A percentile compares a stretch with the other conserved stretches of the same genome.
Conservation (phyloP, 2,329 filamentous ascomycete genomes). For the Pyrenophora tritici-repentis region DNA sequence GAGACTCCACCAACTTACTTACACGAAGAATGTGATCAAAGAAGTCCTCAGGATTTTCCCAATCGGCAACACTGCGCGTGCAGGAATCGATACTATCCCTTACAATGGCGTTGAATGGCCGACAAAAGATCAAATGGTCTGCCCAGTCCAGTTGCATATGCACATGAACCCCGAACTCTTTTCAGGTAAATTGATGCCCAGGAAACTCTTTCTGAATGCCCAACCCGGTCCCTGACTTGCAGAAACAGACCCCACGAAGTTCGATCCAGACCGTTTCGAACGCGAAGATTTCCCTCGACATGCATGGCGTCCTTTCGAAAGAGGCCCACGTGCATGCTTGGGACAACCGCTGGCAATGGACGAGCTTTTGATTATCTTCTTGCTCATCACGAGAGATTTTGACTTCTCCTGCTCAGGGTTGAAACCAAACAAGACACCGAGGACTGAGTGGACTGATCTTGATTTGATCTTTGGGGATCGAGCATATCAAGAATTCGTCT, state of each 20-base stretch:
- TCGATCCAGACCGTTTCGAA: slow-evolving; percentile 45
- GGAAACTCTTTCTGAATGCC: not conserved
- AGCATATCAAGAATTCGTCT: slow-evolving; percentile 38
- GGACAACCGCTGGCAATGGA: slow-evolving; percentile 61
- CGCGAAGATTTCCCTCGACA: slow-evolving; percentile 51
- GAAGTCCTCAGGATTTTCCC: slow-evolving; percentile 60
- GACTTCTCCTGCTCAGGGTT: slow-evolving; percentile 49
- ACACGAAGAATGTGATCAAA: slow-evolving; percentile 59
- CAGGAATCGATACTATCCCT: slow-evolving; percentile 42
- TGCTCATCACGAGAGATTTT: slow-evolving; percentile 56
- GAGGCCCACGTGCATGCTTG: slow-evolving; percentile 61
- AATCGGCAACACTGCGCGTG: slow-evolving; percentile 54
- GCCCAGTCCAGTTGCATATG: slow-evolving; percentile 47
- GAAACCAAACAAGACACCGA: slow-evolving; percentile 32
- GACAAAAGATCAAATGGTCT: slow-evolving; percentile 53
- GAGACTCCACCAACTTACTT: slow-evolving; percentile 57
- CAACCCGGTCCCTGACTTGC: not conserved
- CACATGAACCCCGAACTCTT: slow-evolving; percentile 38
- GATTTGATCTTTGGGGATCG: slow-evolving; percentile 39
- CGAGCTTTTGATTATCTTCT: slow-evolving; percentile 58
- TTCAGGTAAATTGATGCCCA: slow-evolving; percentile 19
- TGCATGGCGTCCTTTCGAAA: slow-evolving; percentile 62
- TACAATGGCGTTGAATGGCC: slow-evolving; percentile 51
- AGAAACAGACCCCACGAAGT: slow-evolving; percentile 17
- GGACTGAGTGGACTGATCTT: slow-evolving; percentile 33